phyloP scores from a whole-genome alignment of 2,329 filamentous ascomycete species.

The Aureobasidium lini region DNA sequence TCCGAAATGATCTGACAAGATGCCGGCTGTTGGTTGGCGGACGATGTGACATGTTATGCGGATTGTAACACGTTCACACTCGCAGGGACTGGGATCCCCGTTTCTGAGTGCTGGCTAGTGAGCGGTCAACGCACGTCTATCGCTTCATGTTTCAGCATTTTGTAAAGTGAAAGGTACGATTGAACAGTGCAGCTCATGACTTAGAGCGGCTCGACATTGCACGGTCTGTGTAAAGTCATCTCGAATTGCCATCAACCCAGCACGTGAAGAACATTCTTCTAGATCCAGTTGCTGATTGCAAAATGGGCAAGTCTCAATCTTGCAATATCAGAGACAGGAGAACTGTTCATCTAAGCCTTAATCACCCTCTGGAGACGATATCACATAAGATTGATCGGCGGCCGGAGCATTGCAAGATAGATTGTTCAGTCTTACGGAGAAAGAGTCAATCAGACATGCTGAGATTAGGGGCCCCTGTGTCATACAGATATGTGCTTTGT shows the following conservation, averaged over 20 bases:
- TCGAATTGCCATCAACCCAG: no score
- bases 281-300: no score
- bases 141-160: no score
- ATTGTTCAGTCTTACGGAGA: neutral
- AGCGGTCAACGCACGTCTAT: neutral
- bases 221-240: no score
- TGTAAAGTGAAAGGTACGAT: no score
- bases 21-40: neutral
- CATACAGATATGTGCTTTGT: no score
- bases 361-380: neutral
- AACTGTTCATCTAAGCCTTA: neutral
- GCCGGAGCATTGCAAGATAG: neutral
- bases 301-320: neutral
- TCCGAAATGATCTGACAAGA: neutral
- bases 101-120: neutral
- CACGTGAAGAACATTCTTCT: no score
- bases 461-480: no score
- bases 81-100: neutral
- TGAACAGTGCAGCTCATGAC: no score
- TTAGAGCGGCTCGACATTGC: no score
- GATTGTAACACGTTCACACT: no score
- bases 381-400: neutral
- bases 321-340: neutral
- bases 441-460: no score
- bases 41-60: neutral